Base-by-base conservation (phyloP, 78 protist species). In the Dictyostelium brefeldianum region DNA sequence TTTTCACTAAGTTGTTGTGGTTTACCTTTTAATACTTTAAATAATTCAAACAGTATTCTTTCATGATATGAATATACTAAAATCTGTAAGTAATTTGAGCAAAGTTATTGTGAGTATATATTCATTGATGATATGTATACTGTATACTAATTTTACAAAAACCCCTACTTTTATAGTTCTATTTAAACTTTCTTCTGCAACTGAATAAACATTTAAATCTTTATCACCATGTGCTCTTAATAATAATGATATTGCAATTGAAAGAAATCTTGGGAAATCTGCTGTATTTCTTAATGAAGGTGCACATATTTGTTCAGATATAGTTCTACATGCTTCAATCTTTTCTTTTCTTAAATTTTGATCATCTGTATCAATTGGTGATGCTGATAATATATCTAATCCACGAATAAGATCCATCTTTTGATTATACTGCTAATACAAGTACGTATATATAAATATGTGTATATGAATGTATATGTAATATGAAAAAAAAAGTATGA, bases 111-210 rank as follows among this genome's bases (percentile, higher is more conserved):
- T 53, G 8, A 53, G 57, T 53, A 53, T 53, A 8, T 53, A 53
- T 53, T n/a, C n/a, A n/a, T n/a, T n/a, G n/a, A n/a, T n/a, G n/a
- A n/a, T n/a, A n/a, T n/a, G n/a, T n/a, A n/a, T n/a, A n/a, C n/a
- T n/a, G n/a, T n/a, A n/a, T n/a, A n/a, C n/a, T n/a, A n/a, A n/a
- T n/a, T n/a, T n/a, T 3, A 12, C 11, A 64, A 64, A 8, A 64
- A n/a, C n/a, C n/a, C 29, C 14, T 41, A 90, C 95, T 78, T 78
- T 83, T 31, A 91, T 83, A 11, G 90, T 79, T 81, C 91, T 91
- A 69, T 91, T 91, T 77, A 91, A 91, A 59, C 82, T 65, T 70
- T 91, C 95, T 91, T 91, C 95, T 20, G 95, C 95, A 29, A 83
- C 95, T 12, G 95, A 83, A 48, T 83, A 83, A 27, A 91, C 95